Evolutionary conservation across 441 rosid species (phyloP).

Genomic region (Theobroma grandiflorum): DNA sequence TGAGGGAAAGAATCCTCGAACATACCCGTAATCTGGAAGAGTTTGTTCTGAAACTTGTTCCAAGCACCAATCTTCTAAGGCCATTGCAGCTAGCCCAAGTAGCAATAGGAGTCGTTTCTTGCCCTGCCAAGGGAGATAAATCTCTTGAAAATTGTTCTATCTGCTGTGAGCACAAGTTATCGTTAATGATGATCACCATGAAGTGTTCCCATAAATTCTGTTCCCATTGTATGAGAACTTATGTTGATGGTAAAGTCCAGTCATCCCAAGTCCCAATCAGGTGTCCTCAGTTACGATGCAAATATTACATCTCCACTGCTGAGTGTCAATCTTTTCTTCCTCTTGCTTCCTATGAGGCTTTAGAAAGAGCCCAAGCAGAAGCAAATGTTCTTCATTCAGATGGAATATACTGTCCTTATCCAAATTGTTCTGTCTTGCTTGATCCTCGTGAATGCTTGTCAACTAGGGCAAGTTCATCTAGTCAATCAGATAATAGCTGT

Average conservation of each 20-base stretch:
- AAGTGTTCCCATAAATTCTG: constrained; percentile 94
- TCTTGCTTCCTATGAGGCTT: constrained; percentile 58
- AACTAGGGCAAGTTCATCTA: constrained; percentile 81
- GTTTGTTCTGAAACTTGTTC: constrained; percentile 71
- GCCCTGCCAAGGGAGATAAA: constrained; percentile 45
- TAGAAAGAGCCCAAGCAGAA: constrained; percentile 72
- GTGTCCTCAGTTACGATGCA: constrained; percentile 92
- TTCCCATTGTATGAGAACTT: constrained; percentile 90
- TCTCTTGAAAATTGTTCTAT: constrained; percentile 70
- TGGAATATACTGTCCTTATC: constrained; percentile 88
- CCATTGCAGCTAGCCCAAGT: constrained; percentile 74
- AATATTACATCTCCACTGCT: constrained; percentile 58
- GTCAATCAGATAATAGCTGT: constrained; percentile 71
- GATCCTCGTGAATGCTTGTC: constrained; percentile 77
- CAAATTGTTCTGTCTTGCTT: constrained; percentile 81
- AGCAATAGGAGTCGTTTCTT: constrained; percentile 83
- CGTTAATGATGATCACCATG: constrained; percentile 75
- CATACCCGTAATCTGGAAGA: constrained; percentile 64
- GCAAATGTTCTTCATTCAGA: constrained; percentile 59
- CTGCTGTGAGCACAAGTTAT: constrained; percentile 83
- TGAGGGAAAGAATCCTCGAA: constrained; percentile 80
- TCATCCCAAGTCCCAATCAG: constrained; percentile 79
- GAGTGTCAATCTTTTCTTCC: constrained; percentile 87
- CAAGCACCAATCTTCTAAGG: constrained; percentile 57
- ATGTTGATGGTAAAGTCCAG: constrained; percentile 81